Evolutionary conservation across 1,139 yeast species (phyloP).

Genomic region (Protomyces lactucae-debilis): DNA sequence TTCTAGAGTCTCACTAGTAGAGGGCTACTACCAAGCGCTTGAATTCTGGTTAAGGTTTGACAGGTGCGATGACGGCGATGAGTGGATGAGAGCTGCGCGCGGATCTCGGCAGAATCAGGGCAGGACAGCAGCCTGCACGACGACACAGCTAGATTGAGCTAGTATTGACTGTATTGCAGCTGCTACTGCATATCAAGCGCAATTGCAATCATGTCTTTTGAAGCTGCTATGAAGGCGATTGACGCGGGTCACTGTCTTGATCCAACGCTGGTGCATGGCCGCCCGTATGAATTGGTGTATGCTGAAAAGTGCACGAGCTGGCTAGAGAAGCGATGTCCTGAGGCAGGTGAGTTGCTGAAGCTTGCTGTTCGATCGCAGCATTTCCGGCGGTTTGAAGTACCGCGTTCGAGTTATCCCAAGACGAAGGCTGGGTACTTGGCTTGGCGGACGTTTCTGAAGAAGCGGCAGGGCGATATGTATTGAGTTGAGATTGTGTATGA

Average conservation of each 20-base stretch:
- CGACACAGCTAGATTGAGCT: too few relatives aligned
- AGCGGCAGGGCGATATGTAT: slow-evolving; percentile 9
- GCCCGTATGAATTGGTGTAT: slow-evolving; percentile 16
- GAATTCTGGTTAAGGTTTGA: too few relatives aligned
- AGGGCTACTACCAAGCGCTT: too few relatives aligned
- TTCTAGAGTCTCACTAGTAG: too few relatives aligned
- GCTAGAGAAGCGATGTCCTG: slow-evolving; percentile 3
- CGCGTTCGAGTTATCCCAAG: slow-evolving; percentile 13
- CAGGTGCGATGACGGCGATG: too few relatives aligned
- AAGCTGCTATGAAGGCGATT: slow-evolving; percentile 7
- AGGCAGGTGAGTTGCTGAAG: slow-evolving; percentile 1
- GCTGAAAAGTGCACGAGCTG: slow-evolving; percentile 11
- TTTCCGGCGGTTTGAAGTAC: slow-evolving; percentile 21
- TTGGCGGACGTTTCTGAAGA: slow-evolving; percentile 18
- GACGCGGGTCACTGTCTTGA: slow-evolving; percentile 16
- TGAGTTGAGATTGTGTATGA: not conserved
- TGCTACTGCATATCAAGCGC: too few relatives aligned
- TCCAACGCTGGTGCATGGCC: slow-evolving; percentile 2
- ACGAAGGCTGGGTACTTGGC: slow-evolving; percentile 18
- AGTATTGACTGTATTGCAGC: too few relatives aligned
- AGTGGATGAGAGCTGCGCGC: too few relatives aligned
- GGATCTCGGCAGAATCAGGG: too few relatives aligned
- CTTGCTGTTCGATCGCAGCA: slow-evolving; percentile 25
- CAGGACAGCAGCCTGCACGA: too few relatives aligned
- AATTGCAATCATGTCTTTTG: slow-evolving; percentile 4